phyloP scores from a whole-genome alignment of 2,329 filamentous ascomycete genomes.

The Aspergillus amoenus region DNA sequence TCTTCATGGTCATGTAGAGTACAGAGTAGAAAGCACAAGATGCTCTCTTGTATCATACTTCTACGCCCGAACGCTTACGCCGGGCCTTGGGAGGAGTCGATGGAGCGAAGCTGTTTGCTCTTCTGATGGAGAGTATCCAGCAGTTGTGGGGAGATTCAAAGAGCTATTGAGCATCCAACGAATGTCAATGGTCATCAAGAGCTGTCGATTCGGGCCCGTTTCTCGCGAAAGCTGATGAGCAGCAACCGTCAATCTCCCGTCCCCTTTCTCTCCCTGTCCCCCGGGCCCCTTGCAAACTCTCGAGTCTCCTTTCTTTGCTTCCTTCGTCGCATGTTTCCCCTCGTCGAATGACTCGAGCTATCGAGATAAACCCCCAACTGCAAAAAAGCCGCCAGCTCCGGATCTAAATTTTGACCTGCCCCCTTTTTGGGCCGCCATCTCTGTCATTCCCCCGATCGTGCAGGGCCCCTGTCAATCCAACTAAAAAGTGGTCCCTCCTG shows the following conservation, averaged over 20 bases:
- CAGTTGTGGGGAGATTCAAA: constrained; percentile 4
- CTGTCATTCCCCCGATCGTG: constrained; percentile 18
- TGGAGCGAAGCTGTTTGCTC: too few relatives aligned
- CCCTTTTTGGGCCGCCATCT: constrained; percentile 2
- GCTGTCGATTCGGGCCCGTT: neutral
- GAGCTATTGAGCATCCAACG: constrained; percentile 11
- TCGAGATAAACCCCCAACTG: neutral
- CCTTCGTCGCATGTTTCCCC: neutral
- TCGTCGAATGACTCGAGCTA: neutral
- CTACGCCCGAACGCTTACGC: neutral
- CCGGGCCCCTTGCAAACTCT: constrained; percentile 3
- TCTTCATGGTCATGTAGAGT: neutral
- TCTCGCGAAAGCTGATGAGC: neutral
- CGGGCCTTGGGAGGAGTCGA: neutral
- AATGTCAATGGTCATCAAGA: constrained; percentile 5
- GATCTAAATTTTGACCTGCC: constrained; percentile 2
- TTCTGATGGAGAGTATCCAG: constrained; percentile 3
- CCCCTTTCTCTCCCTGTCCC: constrained; percentile 5
- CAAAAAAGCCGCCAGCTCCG: neutral
- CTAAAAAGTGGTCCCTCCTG: constrained; percentile 18
- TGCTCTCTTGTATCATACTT: neutral
- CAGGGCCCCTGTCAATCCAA: constrained; percentile 19
- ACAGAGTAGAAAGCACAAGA: neutral
- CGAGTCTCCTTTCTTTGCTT: neutral
- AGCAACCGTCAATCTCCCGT: constrained; percentile 7